Conservation (phyloP, 2,329 filamentous ascomycete genomes). For the Fusarium globosum region DNA sequence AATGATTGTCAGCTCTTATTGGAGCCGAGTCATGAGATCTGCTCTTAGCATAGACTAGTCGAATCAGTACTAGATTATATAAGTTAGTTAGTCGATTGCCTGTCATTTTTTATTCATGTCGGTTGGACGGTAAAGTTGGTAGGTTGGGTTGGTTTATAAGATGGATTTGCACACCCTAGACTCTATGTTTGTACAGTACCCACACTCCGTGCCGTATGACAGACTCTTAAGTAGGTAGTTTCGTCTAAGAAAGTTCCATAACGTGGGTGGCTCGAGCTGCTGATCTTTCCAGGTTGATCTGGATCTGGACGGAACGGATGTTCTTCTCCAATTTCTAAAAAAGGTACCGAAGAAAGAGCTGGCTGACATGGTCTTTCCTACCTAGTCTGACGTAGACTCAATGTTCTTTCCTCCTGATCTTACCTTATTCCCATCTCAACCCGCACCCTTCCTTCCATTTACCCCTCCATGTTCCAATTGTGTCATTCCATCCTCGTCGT, state of each 20-base stretch:
- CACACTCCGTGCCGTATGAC: not conserved
- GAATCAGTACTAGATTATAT: not conserved
- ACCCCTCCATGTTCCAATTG: constrained; percentile 26
- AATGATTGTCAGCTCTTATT: constrained; percentile 13
- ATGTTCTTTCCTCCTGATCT: not conserved
- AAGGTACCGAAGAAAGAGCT: not conserved
- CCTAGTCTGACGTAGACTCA: not conserved
- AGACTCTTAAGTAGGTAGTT: not conserved
- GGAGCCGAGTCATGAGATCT: constrained; percentile 41
- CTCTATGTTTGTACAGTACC: not conserved
- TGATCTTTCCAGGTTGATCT: not conserved
- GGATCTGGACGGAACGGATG: not conserved
- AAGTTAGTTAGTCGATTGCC: not conserved
- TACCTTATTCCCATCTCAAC: not conserved
- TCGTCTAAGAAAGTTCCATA: not conserved
- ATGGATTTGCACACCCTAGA: not conserved
- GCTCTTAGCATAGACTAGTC: constrained; percentile 12
- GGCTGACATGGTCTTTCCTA: not conserved
- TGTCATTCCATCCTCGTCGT: not conserved
- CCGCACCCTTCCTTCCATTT: constrained; percentile 14
- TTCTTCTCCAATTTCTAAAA: constrained; percentile 3
- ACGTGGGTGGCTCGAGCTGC: constrained; percentile 1
- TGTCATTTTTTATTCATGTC: not conserved
- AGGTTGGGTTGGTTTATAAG: not conserved
- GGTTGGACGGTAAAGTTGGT: not conserved